Conservation (phyloP, 2,329 filamentous ascomycete species). For the Teratosphaeria epicoccoides region DNA sequence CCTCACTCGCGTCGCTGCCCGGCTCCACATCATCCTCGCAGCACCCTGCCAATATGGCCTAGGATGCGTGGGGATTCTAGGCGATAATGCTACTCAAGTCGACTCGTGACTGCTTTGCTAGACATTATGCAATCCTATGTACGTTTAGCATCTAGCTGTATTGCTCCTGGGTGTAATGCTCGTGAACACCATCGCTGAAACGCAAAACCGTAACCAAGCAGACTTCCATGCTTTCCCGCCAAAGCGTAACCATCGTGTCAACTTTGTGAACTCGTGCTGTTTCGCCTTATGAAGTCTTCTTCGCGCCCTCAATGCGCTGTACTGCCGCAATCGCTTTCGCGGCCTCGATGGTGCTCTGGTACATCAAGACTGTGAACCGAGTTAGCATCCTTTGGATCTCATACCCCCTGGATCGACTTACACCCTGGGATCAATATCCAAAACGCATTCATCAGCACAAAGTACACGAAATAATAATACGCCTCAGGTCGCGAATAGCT, state of each 20-base stretch:
- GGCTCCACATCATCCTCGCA: too few species aligned
- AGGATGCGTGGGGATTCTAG: too few species aligned
- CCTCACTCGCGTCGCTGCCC: too few species aligned
- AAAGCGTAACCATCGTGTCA: too few species aligned
- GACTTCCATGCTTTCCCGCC: neutral
- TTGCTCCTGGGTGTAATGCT: neutral
- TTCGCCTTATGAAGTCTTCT: slow-evolving; percentile 11
- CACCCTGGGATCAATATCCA: slow-evolving; percentile 53
- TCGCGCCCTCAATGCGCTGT: slow-evolving; percentile 13
- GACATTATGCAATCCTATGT: neutral
- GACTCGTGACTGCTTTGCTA: too few species aligned
- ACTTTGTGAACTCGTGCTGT: too few species aligned
- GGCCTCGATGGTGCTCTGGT: slow-evolving; percentile 13
- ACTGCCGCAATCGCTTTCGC: slow-evolving; percentile 16
- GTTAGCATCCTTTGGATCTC: neutral
- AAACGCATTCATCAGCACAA: slow-evolving; percentile 55
- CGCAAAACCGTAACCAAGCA: neutral
- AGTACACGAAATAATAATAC: slow-evolving; percentile 58
- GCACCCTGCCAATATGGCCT: too few species aligned
- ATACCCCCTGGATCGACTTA: slow-evolving; percentile 27
- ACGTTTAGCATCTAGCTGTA: neutral
- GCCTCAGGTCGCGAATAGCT: slow-evolving; percentile 51
- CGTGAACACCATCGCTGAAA: slow-evolving; percentile 3
- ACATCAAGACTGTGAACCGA: slow-evolving; percentile 20
- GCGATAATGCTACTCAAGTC: too few species aligned